Conservation (phyloP, 2,329 filamentous ascomycete genomes). For the Monosporascus sp. region DNA sequence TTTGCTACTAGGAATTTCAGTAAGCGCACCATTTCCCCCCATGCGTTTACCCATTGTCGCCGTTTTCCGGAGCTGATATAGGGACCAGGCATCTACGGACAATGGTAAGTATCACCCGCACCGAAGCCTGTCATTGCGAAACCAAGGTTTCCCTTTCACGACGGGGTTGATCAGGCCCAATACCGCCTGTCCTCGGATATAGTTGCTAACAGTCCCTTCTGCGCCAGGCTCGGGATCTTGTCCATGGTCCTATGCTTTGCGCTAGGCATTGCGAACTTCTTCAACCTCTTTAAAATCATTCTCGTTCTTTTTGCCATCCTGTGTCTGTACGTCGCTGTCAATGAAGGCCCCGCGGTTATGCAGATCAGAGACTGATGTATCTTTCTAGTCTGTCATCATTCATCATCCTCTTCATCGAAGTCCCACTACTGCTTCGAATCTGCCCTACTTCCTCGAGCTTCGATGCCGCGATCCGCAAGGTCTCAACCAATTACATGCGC, state of each 20-base stretch:
- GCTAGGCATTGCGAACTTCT: conserved; percentile 63
- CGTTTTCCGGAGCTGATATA: conserved; percentile 27
- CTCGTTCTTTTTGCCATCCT: conserved; percentile 49
- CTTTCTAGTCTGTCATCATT: conserved; percentile 58
- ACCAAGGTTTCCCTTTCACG: neutral
- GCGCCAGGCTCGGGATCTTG: conserved; percentile 59
- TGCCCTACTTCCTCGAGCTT: conserved; percentile 91
- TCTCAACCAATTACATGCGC: conserved; percentile 97
- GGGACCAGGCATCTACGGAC: conserved; percentile 62
- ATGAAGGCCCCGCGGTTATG: neutral
- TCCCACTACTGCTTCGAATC: conserved; percentile 92
- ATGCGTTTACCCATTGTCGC: conserved; percentile 3
- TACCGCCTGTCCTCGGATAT: neutral
- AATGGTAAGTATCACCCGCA: conserved; percentile 55
- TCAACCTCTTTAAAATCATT: conserved; percentile 43
- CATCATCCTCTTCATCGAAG: conserved; percentile 78
- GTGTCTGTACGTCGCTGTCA: conserved; percentile 42
- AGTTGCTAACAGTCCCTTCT: conserved; percentile 13
- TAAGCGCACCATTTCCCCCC: conserved; percentile 36
- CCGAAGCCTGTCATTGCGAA: neutral
- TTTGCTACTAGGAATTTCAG: conserved; percentile 71
- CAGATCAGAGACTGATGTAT: conserved; percentile 4
- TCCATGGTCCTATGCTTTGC: conserved; percentile 68
- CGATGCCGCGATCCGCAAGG: conserved; percentile 81
- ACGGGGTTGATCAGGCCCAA: neutral